Conservation (phyloP, 129 eudicot genomes). For the Heracleum sosnowskyi region DNA sequence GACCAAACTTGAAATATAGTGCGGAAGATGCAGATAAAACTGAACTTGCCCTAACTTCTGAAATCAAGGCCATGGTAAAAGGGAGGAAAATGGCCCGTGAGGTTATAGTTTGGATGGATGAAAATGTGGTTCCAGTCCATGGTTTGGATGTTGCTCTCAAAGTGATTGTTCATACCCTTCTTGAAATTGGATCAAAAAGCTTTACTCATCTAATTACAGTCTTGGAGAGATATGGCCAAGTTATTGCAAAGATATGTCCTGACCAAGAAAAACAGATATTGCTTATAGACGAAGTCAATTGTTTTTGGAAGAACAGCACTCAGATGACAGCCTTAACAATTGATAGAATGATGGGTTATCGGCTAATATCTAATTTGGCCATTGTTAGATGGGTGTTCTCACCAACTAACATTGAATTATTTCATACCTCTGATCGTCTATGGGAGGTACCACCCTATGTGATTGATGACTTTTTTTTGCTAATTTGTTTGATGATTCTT, state of each 20-base stretch:
- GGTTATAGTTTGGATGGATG: constrained; percentile 74
- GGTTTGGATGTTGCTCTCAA: constrained; percentile 63
- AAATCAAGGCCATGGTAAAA: constrained; percentile 76
- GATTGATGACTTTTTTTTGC: not conserved
- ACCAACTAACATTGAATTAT: constrained; percentile 51
- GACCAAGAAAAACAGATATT: constrained; percentile 73
- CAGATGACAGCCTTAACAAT: constrained; percentile 83
- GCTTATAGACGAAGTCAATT: constrained; percentile 68
- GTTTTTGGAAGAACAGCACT: constrained; percentile 79
- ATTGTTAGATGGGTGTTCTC: constrained; percentile 95
- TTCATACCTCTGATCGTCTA: constrained; percentile 76
- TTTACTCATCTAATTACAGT: constrained; percentile 95
- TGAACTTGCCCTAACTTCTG: constrained; percentile 57
- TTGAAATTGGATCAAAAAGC: constrained; percentile 91
- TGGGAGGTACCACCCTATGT: constrained; percentile 67
- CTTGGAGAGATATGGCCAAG: constrained; percentile 87
- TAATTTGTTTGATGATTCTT: not conserved
- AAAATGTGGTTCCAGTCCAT: constrained; percentile 50
- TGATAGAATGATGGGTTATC: constrained; percentile 98
- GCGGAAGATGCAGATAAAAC: constrained; percentile 58
- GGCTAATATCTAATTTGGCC: constrained; percentile 84
- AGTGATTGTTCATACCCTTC: constrained; percentile 78
- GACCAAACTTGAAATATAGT: constrained; percentile 54
- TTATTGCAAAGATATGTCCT: constrained; percentile 67
- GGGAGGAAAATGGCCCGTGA: constrained; percentile 73